Evolutionary conservation across 352 stramenopile species (phyloP).

Genomic region (Pythium oligandrum): DNA sequence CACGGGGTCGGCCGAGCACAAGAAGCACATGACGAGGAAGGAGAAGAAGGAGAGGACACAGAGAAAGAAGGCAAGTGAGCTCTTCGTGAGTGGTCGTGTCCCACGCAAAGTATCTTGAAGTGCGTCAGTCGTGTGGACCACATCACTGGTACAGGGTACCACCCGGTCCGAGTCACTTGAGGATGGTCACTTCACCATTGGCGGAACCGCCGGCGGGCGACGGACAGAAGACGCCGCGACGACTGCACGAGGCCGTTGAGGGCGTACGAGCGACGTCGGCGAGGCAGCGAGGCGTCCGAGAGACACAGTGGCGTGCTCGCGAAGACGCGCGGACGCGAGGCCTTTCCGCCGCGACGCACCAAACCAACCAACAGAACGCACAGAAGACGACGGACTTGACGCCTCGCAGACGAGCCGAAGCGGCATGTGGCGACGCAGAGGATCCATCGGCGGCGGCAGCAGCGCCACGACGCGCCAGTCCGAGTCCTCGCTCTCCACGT

Average conservation of each 20-base stretch:
- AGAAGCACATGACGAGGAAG: constrained; percentile 40
- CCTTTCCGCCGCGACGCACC: no score
- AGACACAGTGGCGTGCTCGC: no score
- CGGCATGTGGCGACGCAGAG: constrained; percentile 19
- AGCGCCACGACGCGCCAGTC: constrained; percentile 17
- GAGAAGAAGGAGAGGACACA: constrained; percentile 9
- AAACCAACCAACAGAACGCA: no score
- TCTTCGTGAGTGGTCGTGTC: not conserved
- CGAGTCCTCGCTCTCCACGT: constrained; percentile 24
- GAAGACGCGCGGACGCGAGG: no score
- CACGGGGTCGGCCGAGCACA: constrained; percentile 67
- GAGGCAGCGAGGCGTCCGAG: no score
- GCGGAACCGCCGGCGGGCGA: no score
- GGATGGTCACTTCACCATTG: no score
- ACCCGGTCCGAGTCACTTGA: not conserved
- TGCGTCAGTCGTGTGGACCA: constrained; percentile 8
- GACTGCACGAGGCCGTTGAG: not conserved
- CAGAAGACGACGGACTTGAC: no score
- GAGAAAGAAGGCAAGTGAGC: constrained; percentile 5
- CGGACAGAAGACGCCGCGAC: not conserved
- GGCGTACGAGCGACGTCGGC: no score
- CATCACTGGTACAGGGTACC: constrained; percentile 18
- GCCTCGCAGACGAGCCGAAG: no score
- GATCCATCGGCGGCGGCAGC: constrained; percentile 16
- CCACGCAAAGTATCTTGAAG: no score